Evolutionary conservation across 129 eudicot species (phyloP).

Genomic region (Helianthus tuberosus): DNA sequence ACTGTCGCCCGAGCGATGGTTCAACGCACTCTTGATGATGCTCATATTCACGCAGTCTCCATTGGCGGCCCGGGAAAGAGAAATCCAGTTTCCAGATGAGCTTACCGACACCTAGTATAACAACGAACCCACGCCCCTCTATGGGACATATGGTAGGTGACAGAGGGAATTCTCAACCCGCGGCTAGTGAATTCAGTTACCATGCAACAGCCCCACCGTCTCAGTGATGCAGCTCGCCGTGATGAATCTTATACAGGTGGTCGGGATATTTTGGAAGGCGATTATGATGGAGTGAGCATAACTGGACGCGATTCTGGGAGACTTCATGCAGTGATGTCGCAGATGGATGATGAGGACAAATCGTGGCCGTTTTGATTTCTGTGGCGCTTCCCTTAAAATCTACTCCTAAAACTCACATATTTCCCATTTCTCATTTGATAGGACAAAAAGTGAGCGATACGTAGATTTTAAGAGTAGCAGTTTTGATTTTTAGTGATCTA

Average conservation of each 20-base stretch:
- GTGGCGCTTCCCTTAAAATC: no score
- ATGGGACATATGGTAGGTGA: conserved; percentile 1
- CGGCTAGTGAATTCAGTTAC: background rate
- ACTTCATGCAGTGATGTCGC: background rate
- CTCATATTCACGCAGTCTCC: background rate
- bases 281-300: background rate
- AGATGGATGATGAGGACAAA: background rate
- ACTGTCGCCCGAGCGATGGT: background rate
- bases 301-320: background rate
- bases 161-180: background rate
- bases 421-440: no score
- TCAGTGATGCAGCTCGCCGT: background rate
- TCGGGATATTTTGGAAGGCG: background rate
- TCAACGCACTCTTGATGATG: background rate
- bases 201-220: background rate
- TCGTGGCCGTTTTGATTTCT: background rate
- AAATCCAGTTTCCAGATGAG: background rate
- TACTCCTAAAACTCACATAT: no score
- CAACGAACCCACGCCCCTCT: conserved; percentile 4
- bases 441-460: no score
- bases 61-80: background rate
- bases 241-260: background rate
- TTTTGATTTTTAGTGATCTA: no score
- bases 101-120: background rate
- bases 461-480: no score